Conservation (phyloP, 768 basidiomycete species). For the Auricularia cornea region DNA sequence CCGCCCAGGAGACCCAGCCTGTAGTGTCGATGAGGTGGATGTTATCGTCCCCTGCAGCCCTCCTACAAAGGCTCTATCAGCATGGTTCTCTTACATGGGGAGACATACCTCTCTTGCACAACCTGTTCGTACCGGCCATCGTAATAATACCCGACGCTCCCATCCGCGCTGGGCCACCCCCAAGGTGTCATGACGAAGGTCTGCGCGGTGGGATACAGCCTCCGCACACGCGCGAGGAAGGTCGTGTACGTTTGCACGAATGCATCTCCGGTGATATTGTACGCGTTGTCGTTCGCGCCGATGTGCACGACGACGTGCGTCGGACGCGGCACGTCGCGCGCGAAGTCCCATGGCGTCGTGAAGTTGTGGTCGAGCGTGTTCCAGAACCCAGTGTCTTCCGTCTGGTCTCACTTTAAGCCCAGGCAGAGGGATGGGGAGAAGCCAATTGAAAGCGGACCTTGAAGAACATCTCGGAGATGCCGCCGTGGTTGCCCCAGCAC, state of each 20-base stretch:
- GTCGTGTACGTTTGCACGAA: slow-evolving; percentile 35
- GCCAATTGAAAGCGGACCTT: neutral
- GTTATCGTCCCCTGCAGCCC: slow-evolving; percentile 36
- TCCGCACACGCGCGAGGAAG: slow-evolving; percentile 38
- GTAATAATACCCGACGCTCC: slow-evolving; percentile 37
- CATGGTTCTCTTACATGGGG: no score
- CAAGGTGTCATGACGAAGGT: slow-evolving; percentile 51
- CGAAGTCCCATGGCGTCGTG: slow-evolving; percentile 52
- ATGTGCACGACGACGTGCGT: slow-evolving; percentile 53
- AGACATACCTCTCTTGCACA: slow-evolving; percentile 32
- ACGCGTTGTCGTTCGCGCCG: slow-evolving; percentile 50
- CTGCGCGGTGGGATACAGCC: slow-evolving; percentile 35
- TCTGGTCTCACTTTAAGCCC: slow-evolving; percentile 22
- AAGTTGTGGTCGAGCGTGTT: slow-evolving; percentile 50
- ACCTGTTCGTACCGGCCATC: slow-evolving; percentile 38
- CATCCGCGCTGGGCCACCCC: slow-evolving; percentile 49
- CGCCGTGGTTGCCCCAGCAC: slow-evolving; percentile 16
- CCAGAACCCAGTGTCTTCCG: slow-evolving; percentile 48
- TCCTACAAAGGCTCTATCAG: slow-evolving; percentile 23
- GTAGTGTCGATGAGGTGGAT: slow-evolving; percentile 48
- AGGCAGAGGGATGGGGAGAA: neutral
- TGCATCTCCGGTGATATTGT: slow-evolving; percentile 40
- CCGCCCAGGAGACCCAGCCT: slow-evolving; percentile 43
- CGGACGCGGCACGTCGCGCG: slow-evolving; percentile 35
- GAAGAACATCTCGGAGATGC: slow-evolving; percentile 7